These are phyloP conservation scores for Cerioporus squamosus DNA, from an alignment of 1,284 basidiomycete species.

Conservation along the genomic window DNA sequence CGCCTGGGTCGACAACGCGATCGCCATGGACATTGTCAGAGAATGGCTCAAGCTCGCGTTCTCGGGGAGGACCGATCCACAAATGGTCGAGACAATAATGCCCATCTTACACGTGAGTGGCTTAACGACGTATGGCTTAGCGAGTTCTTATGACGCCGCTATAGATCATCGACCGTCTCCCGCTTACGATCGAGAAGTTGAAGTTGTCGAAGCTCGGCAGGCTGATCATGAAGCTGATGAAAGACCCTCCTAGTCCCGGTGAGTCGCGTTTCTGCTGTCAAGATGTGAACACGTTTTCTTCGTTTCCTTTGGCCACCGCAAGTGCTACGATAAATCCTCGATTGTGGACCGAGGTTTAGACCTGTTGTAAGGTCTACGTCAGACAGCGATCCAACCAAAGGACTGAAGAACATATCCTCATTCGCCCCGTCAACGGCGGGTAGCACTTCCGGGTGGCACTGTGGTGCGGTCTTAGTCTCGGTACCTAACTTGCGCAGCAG, in stretches of 20 bases:
- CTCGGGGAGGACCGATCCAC: slow-evolving; percentile 55
- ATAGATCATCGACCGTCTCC: slow-evolving; percentile 81
- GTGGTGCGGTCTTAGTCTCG: too few species aligned
- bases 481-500: too few species aligned
- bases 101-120: slow-evolving; percentile 77
- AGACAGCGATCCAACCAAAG: too few species aligned
- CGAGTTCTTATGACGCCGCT: not conserved
- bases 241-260: slow-evolving; percentile 71
- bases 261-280: slow-evolving; percentile 42
- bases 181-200: slow-evolving; percentile 69
- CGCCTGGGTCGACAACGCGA: slow-evolving; percentile 75
- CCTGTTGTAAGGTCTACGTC: too few species aligned
- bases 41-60: slow-evolving; percentile 78
- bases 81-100: slow-evolving; percentile 76
- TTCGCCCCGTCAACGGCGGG: too few species aligned
- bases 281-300: not conserved
- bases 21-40: slow-evolving; percentile 74
- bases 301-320: too few species aligned
- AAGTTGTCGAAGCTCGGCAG: slow-evolving; percentile 77
- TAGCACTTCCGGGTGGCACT: too few species aligned
- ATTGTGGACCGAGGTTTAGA: too few species aligned
- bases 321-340: too few species aligned
- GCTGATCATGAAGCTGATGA: slow-evolving; percentile 71
- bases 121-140: not conserved
- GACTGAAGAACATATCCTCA: too few species aligned